Conservation (phyloP, 2,329 filamentous ascomycete genomes). For the Epichloe sylvatica region DNA sequence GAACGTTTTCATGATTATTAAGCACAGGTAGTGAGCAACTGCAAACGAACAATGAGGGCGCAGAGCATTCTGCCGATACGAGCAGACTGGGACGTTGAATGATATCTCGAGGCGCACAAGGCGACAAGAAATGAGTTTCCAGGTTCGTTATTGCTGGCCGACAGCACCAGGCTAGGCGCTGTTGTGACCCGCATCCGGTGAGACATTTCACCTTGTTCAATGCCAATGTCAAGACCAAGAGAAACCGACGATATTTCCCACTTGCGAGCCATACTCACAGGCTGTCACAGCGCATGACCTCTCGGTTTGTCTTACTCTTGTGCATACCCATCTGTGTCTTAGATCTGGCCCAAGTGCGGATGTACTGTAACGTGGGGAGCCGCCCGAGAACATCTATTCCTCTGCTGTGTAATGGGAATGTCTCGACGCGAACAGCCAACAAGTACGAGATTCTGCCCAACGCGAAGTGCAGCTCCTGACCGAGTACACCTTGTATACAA, state of each 20-base stretch:
- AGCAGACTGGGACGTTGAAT: background rate
- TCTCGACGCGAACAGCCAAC: background rate
- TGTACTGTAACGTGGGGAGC: background rate
- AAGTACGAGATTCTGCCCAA: background rate
- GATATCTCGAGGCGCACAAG: background rate
- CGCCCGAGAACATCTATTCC: background rate
- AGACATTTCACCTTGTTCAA: background rate
- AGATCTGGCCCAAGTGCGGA: background rate
- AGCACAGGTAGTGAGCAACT: background rate
- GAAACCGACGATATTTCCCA: background rate
- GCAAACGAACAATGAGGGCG: background rate
- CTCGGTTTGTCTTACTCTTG: background rate
- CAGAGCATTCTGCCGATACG: background rate
- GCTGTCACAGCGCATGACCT: background rate
- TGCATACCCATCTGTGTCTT: background rate
- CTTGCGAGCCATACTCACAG: background rate
- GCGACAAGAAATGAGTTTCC: background rate
- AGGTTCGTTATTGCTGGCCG: background rate
- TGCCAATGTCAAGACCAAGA: background rate
- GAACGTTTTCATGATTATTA: background rate
- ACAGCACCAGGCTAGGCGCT: background rate
- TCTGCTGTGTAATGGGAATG: background rate
- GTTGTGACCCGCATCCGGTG: constrained; percentile 1
- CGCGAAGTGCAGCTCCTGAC: background rate
- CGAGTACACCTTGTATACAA: background rate